Evolutionary conservation across 257 asterid species (phyloP), one percentile per base, ranked within the genome.

Genomic region (Euphrasia confusa): DNA sequence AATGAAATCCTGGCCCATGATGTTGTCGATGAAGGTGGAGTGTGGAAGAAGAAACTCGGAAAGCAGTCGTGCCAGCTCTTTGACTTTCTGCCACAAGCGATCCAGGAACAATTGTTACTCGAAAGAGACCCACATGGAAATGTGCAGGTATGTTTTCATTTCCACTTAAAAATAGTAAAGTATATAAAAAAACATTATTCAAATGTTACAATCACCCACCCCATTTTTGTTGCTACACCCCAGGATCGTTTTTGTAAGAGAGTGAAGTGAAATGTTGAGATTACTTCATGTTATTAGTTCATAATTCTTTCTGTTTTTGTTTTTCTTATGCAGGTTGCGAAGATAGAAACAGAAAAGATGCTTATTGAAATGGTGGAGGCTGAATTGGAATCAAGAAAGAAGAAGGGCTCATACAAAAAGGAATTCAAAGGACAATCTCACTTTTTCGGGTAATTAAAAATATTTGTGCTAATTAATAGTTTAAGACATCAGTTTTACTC

Each of bases 41-140:
- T 66, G 44, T 85, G 96, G 96, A 88, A 88, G 76, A 74, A 69
- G 76, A 88, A 85, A 71, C 92, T 85, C 4, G 64, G 77, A 15
- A 68, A 81, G 30, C 88, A 80, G 64, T 83, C 83, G 69, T 82
- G 79, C 56, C 74, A 80, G 74, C 95, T 88, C 7, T 88, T 85
- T 68, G 92, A 88, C 10, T 44, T 88, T 32, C 76, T 88, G 47
- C 96, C 96, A 61, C 70, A 68, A 39, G 84, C 92, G 53, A 88
- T 88, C 70, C 95, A 88, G 74, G 92, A 84, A 47, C 96, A 88
- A 54, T 60, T 88, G 79, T 69, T 88, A 63, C 95, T 88, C 17
- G 90, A 88, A 78, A 85, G 96, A 77, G 96, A 88, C 72, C 95
- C 96, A 28, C 92, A 85, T 66, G 96, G 96, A 64, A 88, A 88